Conservation (phyloP, 768 basidiomycete species). For the Termitomyces sp. region DNA sequence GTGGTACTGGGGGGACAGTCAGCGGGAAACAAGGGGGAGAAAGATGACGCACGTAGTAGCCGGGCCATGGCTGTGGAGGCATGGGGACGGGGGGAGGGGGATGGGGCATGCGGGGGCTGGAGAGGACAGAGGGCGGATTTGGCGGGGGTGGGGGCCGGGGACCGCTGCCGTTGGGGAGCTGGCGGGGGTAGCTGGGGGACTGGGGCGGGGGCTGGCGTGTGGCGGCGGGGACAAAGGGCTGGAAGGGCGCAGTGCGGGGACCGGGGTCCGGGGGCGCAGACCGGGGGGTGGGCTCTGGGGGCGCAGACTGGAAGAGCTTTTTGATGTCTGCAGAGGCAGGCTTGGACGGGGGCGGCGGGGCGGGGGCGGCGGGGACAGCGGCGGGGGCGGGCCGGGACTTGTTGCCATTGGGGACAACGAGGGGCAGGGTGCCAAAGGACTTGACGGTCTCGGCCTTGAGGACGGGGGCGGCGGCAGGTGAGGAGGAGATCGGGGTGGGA, state of each 20-base stretch:
- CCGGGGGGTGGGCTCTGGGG: slow-evolving; percentile 44
- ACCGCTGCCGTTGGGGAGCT: slow-evolving; percentile 55
- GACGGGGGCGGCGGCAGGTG: slow-evolving; percentile 63
- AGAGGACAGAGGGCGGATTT: slow-evolving; percentile 43
- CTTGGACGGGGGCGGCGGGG: slow-evolving; percentile 34
- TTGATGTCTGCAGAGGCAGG: slow-evolving; percentile 47
- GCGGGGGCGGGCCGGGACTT: slow-evolving; percentile 28
- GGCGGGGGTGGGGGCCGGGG: slow-evolving; percentile 46
- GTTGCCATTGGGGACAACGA: slow-evolving; percentile 76
- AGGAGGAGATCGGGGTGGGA: slow-evolving; percentile 72
- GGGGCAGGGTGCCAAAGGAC: slow-evolving; percentile 77
- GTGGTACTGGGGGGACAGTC: no score
- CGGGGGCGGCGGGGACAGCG: no score
- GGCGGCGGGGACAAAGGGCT: slow-evolving; percentile 41
- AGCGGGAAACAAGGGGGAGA: no score
- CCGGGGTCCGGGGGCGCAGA: slow-evolving; percentile 39
- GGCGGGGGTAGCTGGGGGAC: slow-evolving; percentile 60
- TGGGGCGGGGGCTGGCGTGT: slow-evolving; percentile 44
- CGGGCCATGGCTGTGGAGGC: slow-evolving; percentile 28
- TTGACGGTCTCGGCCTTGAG: slow-evolving; percentile 71
- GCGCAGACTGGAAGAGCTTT: slow-evolving; percentile 59
- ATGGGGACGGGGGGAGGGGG: slow-evolving; percentile 42
- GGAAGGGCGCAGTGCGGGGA: slow-evolving; percentile 33
- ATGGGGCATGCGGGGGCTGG: slow-evolving; percentile 65
- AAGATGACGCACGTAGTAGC: slow-evolving; percentile 52